phyloP scores from a whole-genome alignment of 352 stramenopile genomes.

The Phytopythium montanum region DNA sequence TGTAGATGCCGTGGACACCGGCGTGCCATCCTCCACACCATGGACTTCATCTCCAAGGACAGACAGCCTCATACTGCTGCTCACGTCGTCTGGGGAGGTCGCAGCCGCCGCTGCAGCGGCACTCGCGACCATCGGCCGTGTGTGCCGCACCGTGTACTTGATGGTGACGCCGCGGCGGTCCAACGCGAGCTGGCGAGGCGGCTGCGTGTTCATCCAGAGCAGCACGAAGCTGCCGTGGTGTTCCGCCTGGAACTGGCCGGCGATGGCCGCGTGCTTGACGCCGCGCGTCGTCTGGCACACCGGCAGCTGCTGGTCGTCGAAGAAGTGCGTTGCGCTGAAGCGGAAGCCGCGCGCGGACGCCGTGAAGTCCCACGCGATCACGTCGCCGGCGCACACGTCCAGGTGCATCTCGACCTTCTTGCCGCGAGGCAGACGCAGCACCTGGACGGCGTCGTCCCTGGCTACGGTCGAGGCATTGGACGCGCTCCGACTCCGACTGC shows the following conservation, averaged over 20 bases:
- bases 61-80: not conserved
- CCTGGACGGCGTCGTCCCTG: conserved; percentile 14
- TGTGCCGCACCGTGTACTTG: conserved; percentile 50
- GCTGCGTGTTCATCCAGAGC: conserved; percentile 67
- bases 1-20: not conserved
- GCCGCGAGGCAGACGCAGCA: conserved; percentile 46
- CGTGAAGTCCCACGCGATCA: conserved; percentile 57
- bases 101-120: not conserved
- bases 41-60: conserved; percentile 12
- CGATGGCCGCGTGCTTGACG: conserved; percentile 65
- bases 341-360: conserved; percentile 58
- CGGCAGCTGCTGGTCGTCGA: conserved; percentile 42
- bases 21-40: not conserved
- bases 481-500: not conserved
- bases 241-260: conserved; percentile 41
- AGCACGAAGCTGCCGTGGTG: conserved; percentile 70
- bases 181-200: conserved; percentile 43
- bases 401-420: conserved; percentile 81
- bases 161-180: conserved; percentile 64
- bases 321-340: conserved; percentile 57
- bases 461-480: not conserved
- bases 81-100: not conserved
- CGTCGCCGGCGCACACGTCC: conserved; percentile 61
- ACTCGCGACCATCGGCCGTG: conserved; percentile 19
- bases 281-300: conserved; percentile 48